A percentile compares a stretch with the other conserved stretches of the same genome.
Evolutionary conservation across 164 flowering plant species (phyloP).

Genomic region (Brasenia schreberi): DNA sequence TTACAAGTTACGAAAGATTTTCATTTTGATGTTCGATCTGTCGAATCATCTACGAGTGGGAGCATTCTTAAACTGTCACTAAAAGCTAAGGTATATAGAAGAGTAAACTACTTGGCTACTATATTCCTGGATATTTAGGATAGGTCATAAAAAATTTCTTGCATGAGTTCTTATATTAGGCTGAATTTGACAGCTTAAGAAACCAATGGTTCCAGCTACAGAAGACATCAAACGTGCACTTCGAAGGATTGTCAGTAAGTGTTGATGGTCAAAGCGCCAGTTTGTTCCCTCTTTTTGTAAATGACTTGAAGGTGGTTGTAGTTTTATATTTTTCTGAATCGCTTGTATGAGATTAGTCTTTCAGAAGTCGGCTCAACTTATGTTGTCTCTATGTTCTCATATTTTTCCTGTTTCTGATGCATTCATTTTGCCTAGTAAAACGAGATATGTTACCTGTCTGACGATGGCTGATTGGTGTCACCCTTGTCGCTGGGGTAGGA

Average conservation of each 20-base stretch:
- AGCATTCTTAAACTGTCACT: conserved; percentile 45
- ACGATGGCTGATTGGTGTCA: no score
- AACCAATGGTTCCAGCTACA: not conserved
- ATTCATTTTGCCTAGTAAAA: no score
- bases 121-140: not conserved
- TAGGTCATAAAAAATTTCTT: not conserved
- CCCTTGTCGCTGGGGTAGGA: no score
- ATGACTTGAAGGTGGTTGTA: not conserved
- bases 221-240: not conserved
- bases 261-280: not conserved
- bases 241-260: not conserved
- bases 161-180: not conserved
- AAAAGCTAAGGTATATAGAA: conserved; percentile 50
- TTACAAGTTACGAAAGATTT: conserved; percentile 54
- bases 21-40: conserved; percentile 43
- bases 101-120: not conserved
- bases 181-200: not conserved
- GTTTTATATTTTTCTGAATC: not conserved
- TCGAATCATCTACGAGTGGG: conserved; percentile 50
- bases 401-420: no score
- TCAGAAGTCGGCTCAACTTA: not conserved
- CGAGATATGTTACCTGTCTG: no score
- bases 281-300: not conserved
- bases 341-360: not conserved
- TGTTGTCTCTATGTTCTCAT: no score